Evolutionary conservation across 768 basidiomycete genomes (phyloP), one percentile per base, ranked within the genome.

Genomic region (Mycena floridula): DNA sequence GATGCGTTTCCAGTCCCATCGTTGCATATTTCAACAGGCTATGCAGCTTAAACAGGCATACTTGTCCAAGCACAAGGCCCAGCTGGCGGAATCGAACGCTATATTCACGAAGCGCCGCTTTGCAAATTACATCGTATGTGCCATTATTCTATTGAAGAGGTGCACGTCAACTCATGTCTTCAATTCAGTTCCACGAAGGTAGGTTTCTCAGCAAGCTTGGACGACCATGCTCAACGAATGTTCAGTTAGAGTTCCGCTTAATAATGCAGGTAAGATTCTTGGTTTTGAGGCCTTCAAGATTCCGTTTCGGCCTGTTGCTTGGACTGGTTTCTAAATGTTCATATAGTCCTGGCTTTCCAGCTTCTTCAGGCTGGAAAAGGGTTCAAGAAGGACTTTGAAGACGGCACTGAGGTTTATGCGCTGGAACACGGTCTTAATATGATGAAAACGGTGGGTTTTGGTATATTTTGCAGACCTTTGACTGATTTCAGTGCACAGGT

Each of bases 201-300:
- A n/a, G n/a, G n/a, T n/a, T n/a, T n/a, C n/a, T n/a, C n/a, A n/a
- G n/a, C n/a, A n/a, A n/a, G n/a, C n/a, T n/a, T n/a, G n/a, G n/a
- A n/a, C n/a, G n/a, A n/a, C n/a, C n/a, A n/a, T n/a, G n/a, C n/a
- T n/a, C n/a, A n/a, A n/a, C n/a, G n/a, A n/a, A n/a, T n/a, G n/a
- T n/a, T n/a, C n/a, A 48, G 74, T 76, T 37, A 61, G 75, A 25
- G 74, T 77, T 2, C 75, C 74, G 23, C 64, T 77, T 51, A 76
- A 76, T 50, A 73, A 73, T 11, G 73, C 73, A 2, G 53, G 59
- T 64, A 4, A 4, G 48, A n/a, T 11, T 16, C 13, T n/a, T 15
- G 13, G 27, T 8, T 25, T 40, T 41, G 37, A 48, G 25, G 15
- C 9, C 15, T 37, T n/a, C n/a, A n/a, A n/a, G n/a, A n/a, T n/a